Evolutionary conservation across 2,329 filamentous ascomycete species (phyloP).

Genomic region (Colletotrichum cordylinicola): DNA sequence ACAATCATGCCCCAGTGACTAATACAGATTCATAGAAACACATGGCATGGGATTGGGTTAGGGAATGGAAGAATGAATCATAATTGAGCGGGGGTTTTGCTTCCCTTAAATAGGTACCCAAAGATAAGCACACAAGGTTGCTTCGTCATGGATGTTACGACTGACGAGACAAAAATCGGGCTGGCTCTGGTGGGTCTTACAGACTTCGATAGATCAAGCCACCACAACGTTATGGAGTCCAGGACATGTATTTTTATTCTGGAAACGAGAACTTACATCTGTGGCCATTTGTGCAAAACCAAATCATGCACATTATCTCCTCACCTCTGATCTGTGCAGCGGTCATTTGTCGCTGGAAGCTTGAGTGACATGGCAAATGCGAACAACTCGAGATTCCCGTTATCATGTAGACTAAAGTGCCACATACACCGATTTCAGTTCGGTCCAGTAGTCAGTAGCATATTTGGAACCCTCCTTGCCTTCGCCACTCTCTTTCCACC

Average conservation of each 20-base stretch:
- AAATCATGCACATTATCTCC: neutral
- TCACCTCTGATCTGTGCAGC: neutral
- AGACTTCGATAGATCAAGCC: too few species aligned
- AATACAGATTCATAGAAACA: neutral
- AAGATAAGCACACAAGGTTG: neutral
- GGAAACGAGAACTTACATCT: neutral
- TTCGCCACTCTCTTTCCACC: neutral
- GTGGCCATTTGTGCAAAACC: neutral
- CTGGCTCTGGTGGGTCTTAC: too few species aligned
- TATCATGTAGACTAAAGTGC: neutral
- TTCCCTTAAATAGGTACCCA: neutral
- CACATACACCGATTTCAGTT: neutral
- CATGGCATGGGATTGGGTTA: neutral
- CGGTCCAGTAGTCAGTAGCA: neutral
- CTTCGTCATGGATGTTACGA: too few species aligned
- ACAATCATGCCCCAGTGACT: neutral
- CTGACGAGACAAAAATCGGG: too few species aligned
- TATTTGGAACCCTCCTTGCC: constrained; percentile 3
- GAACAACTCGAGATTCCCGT: neutral
- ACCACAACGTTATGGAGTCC: neutral
- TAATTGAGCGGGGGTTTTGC: neutral
- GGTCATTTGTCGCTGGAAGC: neutral
- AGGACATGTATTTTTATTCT: neutral
- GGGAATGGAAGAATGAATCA: neutral
- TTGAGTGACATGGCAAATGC: neutral